phyloP scores from a whole-genome alignment of 441 rosid genomes.

The Populus hybrid region DNA sequence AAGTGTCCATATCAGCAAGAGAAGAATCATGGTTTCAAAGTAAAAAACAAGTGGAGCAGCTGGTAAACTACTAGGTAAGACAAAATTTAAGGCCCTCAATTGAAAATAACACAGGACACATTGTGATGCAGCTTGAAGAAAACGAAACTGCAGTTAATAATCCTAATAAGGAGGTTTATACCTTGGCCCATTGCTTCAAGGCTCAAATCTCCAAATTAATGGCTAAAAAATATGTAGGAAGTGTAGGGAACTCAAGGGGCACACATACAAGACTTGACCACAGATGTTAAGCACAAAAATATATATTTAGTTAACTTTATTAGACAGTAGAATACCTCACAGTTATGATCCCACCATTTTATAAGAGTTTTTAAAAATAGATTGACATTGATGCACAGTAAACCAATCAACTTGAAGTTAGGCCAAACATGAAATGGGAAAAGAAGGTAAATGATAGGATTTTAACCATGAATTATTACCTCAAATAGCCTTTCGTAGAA shows the following conservation, averaged over 20 bases:
- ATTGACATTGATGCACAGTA: not conserved
- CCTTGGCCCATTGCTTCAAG: not conserved
- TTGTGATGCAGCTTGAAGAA: not conserved
- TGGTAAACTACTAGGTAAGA: not conserved
- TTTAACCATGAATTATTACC: not conserved
- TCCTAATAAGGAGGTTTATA: not conserved
- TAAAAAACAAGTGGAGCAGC: not conserved
- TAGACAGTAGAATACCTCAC: not conserved
- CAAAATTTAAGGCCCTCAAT: not conserved
- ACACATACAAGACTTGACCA: not conserved
- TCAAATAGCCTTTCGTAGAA: not conserved
- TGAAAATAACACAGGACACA: not conserved
- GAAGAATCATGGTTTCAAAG: not conserved
- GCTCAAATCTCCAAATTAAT: not conserved
- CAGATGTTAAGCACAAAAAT: not conserved
- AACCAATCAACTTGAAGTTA: not conserved
- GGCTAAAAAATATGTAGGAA: not conserved
- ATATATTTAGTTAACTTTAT: not conserved
- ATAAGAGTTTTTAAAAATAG: no score
- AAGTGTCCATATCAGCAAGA: not conserved
- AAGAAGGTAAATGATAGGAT: not conserved
- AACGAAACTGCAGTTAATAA: not conserved
- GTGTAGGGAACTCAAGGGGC: not conserved
- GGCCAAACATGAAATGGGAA: not conserved
- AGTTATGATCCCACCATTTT: not conserved